phyloP scores from a whole-genome alignment of 331 rosid species.

The Dryas integrifolia region DNA sequence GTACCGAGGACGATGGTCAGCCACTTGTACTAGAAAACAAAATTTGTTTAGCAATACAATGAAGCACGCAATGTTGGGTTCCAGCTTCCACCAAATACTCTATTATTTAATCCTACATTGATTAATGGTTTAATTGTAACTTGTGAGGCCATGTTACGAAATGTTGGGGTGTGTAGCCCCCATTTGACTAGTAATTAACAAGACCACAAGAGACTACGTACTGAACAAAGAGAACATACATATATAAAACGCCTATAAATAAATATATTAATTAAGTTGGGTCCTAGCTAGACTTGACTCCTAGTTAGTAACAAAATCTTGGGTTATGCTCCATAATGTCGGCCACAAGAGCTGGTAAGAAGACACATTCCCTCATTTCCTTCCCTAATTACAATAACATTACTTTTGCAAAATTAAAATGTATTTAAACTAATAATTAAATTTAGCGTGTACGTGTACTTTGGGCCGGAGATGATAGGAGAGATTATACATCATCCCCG shows the following conservation, averaged over 20 bases:
- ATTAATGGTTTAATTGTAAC: background rate
- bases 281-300: constrained; percentile 2
- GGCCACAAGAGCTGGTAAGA: constrained; percentile 30
- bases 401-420: constrained; percentile 11
- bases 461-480: no score
- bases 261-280: background rate
- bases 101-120: background rate
- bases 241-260: background rate
- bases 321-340: constrained; percentile 41
- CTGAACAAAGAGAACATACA: constrained; percentile 10
- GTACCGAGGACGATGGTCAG: no score
- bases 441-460: no score
- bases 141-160: constrained; percentile 36
- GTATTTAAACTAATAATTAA: background rate
- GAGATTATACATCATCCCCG: no score
- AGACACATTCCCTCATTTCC: constrained; percentile 33
- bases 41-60: constrained; percentile 28
- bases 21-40: background rate
- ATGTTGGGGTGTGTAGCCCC: constrained; percentile 38
- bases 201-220: background rate
- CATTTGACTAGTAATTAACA: constrained; percentile 17
- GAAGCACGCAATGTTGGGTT: constrained; percentile 23
- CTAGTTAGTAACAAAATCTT: constrained; percentile 24
- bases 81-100: constrained; percentile 27
- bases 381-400: constrained; percentile 29